phyloP scores from a whole-genome alignment of 768 basidiomycete species.

The Chalciporus chontae region DNA sequence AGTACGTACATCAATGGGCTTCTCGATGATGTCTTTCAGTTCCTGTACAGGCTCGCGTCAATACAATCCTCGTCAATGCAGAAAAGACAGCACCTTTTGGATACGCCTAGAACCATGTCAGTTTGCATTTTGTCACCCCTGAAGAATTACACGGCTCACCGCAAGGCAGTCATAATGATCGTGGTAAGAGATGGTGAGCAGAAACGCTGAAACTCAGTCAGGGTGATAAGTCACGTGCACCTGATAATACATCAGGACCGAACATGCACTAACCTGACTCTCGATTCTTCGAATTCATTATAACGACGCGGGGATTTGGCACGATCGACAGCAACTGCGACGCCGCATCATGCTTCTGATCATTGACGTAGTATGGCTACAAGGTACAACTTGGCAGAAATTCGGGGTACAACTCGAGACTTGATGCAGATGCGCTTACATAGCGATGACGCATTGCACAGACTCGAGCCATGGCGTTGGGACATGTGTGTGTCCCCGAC shows the following conservation, averaged over 20 bases:
- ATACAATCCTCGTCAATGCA: slow-evolving; percentile 1
- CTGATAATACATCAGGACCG: neutral
- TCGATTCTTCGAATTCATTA: no score
- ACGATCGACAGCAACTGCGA: no score
- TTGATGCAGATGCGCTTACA: no score
- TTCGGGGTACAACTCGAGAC: no score
- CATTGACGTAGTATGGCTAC: no score
- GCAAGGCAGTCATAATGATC: slow-evolving; percentile 36
- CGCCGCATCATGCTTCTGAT: no score
- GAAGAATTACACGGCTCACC: slow-evolving; percentile 24
- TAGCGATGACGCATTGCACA: no score
- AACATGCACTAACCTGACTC: no score
- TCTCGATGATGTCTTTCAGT: slow-evolving; percentile 54
- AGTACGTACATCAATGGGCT: slow-evolving; percentile 60
- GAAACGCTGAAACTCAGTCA: neutral
- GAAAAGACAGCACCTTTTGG: slow-evolving; percentile 52
- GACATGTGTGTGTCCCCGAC: no score
- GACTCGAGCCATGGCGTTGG: no score
- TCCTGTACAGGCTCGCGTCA: slow-evolving; percentile 48
- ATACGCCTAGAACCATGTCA: slow-evolving; percentile 54
- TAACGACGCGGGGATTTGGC: no score
- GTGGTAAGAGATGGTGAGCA: slow-evolving; percentile 1
- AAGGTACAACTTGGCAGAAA: no score
- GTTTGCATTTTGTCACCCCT: neutral
- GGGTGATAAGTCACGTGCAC: slow-evolving; percentile 15